phyloP scores from a whole-genome alignment of 495 filamentous ascomycete genomes.

The Elasticomyces elasticus region DNA sequence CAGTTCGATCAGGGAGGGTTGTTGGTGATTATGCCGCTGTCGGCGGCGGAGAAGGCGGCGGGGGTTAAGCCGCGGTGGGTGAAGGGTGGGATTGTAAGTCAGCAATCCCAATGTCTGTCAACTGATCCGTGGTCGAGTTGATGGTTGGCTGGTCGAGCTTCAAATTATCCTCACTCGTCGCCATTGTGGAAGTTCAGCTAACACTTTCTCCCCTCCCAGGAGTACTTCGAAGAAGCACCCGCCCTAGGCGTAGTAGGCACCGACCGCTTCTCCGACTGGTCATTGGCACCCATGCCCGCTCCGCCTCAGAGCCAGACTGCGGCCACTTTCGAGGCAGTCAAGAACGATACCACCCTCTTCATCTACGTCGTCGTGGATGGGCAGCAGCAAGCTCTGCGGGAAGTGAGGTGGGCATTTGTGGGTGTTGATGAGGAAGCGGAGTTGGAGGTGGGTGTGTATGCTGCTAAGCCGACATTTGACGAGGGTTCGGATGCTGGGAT shows the following conservation, averaged over 20 bases:
- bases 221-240: conserved; percentile 54
- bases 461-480: conserved; percentile 28
- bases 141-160: too few relatives aligned
- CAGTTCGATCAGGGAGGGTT: conserved; percentile 68
- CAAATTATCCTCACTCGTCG: too few relatives aligned
- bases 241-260: conserved; percentile 58
- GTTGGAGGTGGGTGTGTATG: conserved; percentile 27
- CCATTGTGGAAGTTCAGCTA: too few relatives aligned
- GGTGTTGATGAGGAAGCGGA: conserved; percentile 19
- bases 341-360: conserved; percentile 56
- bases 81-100: conserved; percentile 75
- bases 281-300: conserved; percentile 42
- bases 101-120: too few relatives aligned
- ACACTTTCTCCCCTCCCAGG: too few relatives aligned
- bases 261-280: conserved; percentile 73
- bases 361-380: conserved; percentile 48
- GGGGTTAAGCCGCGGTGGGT: conserved; percentile 44
- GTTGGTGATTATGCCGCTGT: conserved; percentile 5
- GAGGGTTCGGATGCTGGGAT: conserved; percentile 9
- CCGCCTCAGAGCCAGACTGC: conserved; percentile 40
- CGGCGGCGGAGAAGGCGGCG: conserved; percentile 24
- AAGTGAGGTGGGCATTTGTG: conserved; percentile 31
- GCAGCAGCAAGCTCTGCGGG: conserved; percentile 46
- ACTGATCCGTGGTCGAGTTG: too few relatives aligned
- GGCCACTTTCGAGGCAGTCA: conserved; percentile 49